These are phyloP conservation scores for Anisodus acutangulus DNA, from an alignment of 257 asterid species.

Conservation along the genomic window DNA sequence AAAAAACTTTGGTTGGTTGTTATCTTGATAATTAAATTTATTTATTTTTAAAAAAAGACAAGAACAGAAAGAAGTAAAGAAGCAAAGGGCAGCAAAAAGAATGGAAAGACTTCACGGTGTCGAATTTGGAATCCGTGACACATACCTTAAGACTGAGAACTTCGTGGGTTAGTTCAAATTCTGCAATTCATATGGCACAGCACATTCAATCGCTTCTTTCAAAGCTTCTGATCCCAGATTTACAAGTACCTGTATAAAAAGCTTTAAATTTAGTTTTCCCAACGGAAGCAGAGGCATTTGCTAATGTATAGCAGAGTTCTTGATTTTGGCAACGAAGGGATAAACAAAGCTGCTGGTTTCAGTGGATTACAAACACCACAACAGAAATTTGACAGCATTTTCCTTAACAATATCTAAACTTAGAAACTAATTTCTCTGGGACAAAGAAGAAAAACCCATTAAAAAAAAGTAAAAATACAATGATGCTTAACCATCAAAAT, in stretches of 20 bases:
- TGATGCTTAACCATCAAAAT: background rate
- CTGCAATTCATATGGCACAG: slow-evolving; percentile 46
- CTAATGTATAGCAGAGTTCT: background rate
- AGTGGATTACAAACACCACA: background rate
- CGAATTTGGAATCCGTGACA: background rate
- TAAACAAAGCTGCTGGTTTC: background rate
- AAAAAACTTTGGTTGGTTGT: background rate
- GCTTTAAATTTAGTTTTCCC: slow-evolving; percentile 4
- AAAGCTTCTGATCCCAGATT: slow-evolving; percentile 59
- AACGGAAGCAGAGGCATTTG: background rate
- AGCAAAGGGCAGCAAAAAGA: background rate
- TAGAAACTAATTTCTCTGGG: background rate
- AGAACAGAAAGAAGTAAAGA: background rate
- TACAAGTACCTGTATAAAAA: slow-evolving; percentile 28
- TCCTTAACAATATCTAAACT: background rate
- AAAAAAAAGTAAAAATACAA: background rate
- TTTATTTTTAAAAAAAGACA: background rate
- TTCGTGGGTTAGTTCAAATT: slow-evolving; percentile 19
- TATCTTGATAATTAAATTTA: background rate
- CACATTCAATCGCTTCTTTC: slow-evolving; percentile 51
- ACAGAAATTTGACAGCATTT: background rate
- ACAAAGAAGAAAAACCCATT: slow-evolving; percentile 5
- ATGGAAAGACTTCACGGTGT: background rate
- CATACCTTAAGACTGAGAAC: background rate
- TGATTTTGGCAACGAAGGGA: background rate